Percentiles rank a stretch among this genome's conserved stretches.
Conservation (phyloP, 2,329 filamentous ascomycete species). For the Aspergillus niger region DNA sequence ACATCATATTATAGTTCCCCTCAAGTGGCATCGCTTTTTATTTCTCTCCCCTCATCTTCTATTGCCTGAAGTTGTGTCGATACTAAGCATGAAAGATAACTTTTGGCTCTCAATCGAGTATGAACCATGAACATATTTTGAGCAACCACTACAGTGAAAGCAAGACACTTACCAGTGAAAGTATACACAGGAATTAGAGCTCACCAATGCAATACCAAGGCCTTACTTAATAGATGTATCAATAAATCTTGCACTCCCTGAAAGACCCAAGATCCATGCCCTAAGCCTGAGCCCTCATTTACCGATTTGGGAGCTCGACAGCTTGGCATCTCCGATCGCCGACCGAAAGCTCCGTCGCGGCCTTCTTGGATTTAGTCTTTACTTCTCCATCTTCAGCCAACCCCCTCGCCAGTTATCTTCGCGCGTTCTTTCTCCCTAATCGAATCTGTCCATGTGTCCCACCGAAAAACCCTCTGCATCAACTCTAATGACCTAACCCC, state of each 20-base stretch:
- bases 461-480: background rate
- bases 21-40: no score
- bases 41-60: no score
- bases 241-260: background rate
- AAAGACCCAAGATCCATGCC: slow-evolving; percentile 11
- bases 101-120: no score
- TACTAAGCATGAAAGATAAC: no score
- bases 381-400: slow-evolving; percentile 8
- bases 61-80: no score
- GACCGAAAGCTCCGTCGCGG: slow-evolving; percentile 13
- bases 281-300: slow-evolving; percentile 28
- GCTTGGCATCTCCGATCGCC: slow-evolving; percentile 17
- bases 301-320: slow-evolving; percentile 18
- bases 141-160: no score
- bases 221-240: no score
- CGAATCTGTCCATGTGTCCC: background rate
- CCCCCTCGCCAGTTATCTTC: background rate
- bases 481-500: background rate
- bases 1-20: no score
- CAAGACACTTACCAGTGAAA: no score
- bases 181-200: no score
- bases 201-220: no score
- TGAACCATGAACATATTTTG: no score
- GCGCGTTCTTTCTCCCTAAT: background rate
- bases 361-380: background rate